A percentile compares a stretch with the other conserved stretches of the same genome.
phyloP scores from a whole-genome alignment of 192 early-diverging fungal species.

The Podila clonocystis region DNA sequence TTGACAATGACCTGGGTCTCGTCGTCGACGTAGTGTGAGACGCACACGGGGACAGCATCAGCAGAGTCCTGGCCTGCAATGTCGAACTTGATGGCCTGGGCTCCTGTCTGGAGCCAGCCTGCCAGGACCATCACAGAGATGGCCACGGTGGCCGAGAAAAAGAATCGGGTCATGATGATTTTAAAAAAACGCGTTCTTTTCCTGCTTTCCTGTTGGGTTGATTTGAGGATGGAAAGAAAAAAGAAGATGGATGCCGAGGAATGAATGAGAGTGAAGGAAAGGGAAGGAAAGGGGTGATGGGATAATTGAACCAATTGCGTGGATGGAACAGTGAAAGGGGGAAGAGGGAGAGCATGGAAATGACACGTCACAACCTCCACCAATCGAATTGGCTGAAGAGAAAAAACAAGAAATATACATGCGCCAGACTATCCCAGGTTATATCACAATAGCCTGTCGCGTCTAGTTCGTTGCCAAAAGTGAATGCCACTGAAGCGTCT shows the following conservation, averaged over 20 bases:
- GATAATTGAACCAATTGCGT: no score
- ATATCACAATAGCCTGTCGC: no score
- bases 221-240: neutral
- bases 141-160: constrained; percentile 19
- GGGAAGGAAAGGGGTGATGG: neutral
- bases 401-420: no score
- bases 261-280: neutral
- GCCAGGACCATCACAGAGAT: constrained; percentile 32
- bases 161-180: neutral
- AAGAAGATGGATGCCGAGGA: neutral
- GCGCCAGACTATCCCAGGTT: no score
- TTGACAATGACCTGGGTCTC: constrained; percentile 76
- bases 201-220: neutral
- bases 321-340: neutral
- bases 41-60: constrained; percentile 63
- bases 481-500: no score
- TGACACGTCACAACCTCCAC: neutral
- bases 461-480: no score
- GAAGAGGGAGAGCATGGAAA: neutral
- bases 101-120: constrained; percentile 11
- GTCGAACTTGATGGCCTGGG: constrained; percentile 83
- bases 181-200: neutral
- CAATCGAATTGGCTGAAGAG: no score
- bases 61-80: constrained; percentile 62
- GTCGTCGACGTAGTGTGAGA: constrained; percentile 80